Conservation (phyloP, 2,329 filamentous ascomycete species). For the Hymenoscyphus albidus region DNA sequence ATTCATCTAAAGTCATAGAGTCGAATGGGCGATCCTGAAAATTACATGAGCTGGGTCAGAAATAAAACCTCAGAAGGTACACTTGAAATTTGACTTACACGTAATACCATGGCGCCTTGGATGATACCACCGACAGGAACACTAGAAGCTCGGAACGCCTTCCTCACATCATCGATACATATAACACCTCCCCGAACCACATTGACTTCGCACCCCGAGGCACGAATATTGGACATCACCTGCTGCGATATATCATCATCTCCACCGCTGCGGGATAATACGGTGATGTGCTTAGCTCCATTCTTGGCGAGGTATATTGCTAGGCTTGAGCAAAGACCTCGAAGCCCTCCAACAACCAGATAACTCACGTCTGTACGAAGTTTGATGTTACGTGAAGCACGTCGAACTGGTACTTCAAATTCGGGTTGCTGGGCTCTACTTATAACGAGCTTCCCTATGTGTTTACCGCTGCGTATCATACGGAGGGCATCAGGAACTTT, state of each 20-base stretch:
- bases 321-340: conserved; percentile 22
- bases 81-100: conserved; percentile 2
- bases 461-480: conserved; percentile 39
- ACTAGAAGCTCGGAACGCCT: neutral
- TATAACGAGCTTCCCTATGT: conserved; percentile 42
- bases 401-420: neutral
- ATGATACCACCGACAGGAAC: conserved; percentile 42
- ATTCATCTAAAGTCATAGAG: conserved; percentile 39
- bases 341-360: conserved; percentile 25
- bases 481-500: conserved; percentile 26
- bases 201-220: conserved; percentile 40
- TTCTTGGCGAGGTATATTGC: conserved; percentile 7
- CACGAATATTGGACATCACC: conserved; percentile 27
- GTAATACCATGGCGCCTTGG: conserved; percentile 44
- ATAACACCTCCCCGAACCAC: conserved; percentile 37
- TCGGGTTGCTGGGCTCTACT: conserved; percentile 11
- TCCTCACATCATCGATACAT: conserved; percentile 4
- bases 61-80: neutral
- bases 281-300: conserved; percentile 1
- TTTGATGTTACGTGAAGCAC: neutral
- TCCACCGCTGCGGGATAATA: conserved; percentile 11
- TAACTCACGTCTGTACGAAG: conserved; percentile 19
- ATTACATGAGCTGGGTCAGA: too few species aligned
- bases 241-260: neutral
- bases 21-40: conserved; percentile 2